Percentiles rank a stretch among this genome's conserved stretches.
These are phyloP conservation scores for Nigrospora osmanthi DNA, from an alignment of 2,329 filamentous ascomycete genomes.

Conservation along the genomic window DNA sequence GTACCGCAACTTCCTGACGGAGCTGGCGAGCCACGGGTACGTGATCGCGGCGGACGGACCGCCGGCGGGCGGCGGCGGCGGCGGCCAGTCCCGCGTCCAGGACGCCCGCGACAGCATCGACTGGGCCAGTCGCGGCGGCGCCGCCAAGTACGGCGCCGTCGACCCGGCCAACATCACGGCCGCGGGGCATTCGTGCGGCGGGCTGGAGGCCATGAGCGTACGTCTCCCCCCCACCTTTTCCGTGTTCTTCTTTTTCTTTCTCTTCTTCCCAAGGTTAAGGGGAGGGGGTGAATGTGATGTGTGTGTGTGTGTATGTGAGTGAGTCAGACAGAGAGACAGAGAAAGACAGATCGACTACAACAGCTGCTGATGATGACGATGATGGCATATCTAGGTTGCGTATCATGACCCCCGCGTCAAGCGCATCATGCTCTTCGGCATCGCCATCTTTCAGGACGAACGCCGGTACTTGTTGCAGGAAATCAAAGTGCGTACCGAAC, in stretches of 20 bases:
- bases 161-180: constrained; percentile 15
- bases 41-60: constrained; percentile 11
- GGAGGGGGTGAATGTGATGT: no score
- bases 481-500: constrained; percentile 8
- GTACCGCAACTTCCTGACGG: constrained; percentile 12
- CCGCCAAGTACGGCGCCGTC: constrained; percentile 11
- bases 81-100: constrained; percentile 7
- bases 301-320: no score
- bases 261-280: no score
- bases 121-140: constrained; percentile 8
- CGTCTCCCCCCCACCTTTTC: neutral
- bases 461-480: constrained; percentile 11
- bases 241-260: no score
- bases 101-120: constrained; percentile 8
- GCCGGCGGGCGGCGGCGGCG: constrained; percentile 5
- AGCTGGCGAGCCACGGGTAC: constrained; percentile 15
- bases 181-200: constrained; percentile 13
- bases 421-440: constrained; percentile 11
- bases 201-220: constrained; percentile 9
- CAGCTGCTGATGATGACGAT: no score
- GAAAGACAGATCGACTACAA: no score
- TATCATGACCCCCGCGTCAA: constrained; percentile 12
- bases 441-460: constrained; percentile 15
- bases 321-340: no score
- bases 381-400: neutral